Conservation (phyloP, 768 basidiomycete species). For the Hortiboletus campestris region DNA sequence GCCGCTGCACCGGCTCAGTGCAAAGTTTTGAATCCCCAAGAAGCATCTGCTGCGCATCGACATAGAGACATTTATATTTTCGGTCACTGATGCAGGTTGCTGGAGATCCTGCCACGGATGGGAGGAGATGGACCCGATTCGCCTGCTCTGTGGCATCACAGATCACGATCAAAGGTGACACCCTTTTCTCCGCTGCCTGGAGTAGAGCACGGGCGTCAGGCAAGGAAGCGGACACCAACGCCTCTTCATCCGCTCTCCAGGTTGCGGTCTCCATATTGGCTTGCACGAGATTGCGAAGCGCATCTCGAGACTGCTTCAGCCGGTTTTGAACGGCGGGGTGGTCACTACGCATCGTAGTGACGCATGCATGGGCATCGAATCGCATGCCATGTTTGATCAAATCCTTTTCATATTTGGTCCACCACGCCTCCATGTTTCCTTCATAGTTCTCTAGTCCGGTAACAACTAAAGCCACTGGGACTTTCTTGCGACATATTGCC, state of each 20-base stretch:
- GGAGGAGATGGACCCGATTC: constrained; percentile 1
- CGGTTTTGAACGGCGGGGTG: constrained; percentile 24
- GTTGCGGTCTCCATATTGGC: constrained; percentile 4
- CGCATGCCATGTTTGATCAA: constrained; percentile 34
- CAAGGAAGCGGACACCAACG: constrained; percentile 16
- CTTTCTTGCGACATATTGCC: constrained; percentile 30
- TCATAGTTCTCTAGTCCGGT: constrained; percentile 36
- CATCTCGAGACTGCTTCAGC: constrained; percentile 16
- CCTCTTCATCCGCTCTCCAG: constrained; percentile 25
- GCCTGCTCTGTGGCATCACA: constrained; percentile 14
- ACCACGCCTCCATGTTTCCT: constrained; percentile 39
- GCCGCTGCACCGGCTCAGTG: constrained; percentile 1
- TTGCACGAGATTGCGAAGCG: constrained; percentile 20
- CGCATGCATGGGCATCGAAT: constrained; percentile 40
- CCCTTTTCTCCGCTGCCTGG: constrained; percentile 9
- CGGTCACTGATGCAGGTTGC: neutral
- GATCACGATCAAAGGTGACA: constrained; percentile 13
- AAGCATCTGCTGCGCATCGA: constrained; percentile 1
- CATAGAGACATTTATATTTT: constrained; percentile 14
- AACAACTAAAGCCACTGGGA: constrained; percentile 34
- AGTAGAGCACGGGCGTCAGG: constrained; percentile 21
- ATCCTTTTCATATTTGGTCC: constrained; percentile 32
- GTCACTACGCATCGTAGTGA: constrained; percentile 35
- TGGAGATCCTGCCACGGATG: constrained; percentile 1
- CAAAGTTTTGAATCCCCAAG: neutral